Base-by-base conservation (phyloP, 352 stramenopile genomes). In the Pythium aristosporum region DNA sequence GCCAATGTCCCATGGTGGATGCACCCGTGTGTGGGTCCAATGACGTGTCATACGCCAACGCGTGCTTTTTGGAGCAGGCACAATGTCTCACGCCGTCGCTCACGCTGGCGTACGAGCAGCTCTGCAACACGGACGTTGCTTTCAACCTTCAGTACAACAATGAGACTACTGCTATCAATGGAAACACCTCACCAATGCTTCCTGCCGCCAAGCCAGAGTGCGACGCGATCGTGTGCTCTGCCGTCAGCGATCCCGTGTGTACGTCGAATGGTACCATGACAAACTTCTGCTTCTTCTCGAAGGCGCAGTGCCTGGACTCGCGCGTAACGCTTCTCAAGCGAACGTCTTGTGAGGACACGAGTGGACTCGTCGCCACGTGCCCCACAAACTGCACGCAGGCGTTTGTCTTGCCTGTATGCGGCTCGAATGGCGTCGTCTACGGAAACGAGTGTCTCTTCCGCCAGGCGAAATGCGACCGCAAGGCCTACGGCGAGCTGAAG, bases 401-500 rank as follows among this genome's bases (percentile, higher is more conserved):
- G 44, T 85, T 74, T 59, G 63, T 49, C 2, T 5, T 30, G 25
- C 76, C 75, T 0, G 74, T 89, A 30, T 89, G 80, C 20, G 77
- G 56, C 8, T 82, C 77, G 20, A 87, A 76, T 47, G 77, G 77
- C 46, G 36, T 74, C 20, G 36, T 87, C 12, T 87, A 86, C 55
- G 72, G 66, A 5, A 89, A 86, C 64, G 72, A 82, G 16, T 89
- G 77, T 41, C 46, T 79, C 1, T 89, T 87, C 46, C 74, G 74
- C 4, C 65, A 80, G 23, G 80, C 80, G 1, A 75, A 77, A 30
- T 88, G 77, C 13, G 64, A 67, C 7, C 75, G 75, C 23, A 51
- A 58, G 13, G 39, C 32, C 6, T 44, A 59, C 15, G 61, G 59
- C 25, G 50, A 62, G 18, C 69, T 77, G 11, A 28, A 32, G 2